Conservation (phyloP, 202 grass and related monocot species). For the Miscanthus sacchariflorus region DNA sequence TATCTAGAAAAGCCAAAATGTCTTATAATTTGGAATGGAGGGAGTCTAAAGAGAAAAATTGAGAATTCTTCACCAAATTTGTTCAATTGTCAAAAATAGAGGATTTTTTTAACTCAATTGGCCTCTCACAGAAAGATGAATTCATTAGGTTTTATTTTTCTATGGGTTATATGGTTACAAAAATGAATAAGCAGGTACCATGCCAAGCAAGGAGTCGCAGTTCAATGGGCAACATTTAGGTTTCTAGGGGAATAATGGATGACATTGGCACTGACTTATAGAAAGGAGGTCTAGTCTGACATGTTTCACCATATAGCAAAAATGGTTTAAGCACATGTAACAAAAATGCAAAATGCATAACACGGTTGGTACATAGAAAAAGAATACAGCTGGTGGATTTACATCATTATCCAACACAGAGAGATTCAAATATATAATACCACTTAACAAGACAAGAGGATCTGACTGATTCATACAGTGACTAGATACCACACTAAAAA, state of each 20-base stretch:
- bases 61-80: neutral
- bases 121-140: neutral
- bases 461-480: neutral
- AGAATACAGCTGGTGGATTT: neutral
- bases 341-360: neutral
- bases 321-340: conserved; percentile 11
- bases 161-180: neutral
- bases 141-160: neutral
- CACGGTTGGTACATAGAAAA: neutral
- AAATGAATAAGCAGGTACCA: neutral
- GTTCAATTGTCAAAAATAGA: conserved; percentile 5
- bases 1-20: no score
- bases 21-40: no score
- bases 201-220: neutral
- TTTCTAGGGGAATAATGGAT: neutral
- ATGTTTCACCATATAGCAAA: neutral
- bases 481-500: neutral
- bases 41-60: conserved; percentile 9
- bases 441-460: neutral
- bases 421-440: neutral
- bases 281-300: neutral
- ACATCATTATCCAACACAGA: neutral
- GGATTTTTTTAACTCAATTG: neutral
- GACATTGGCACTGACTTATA: neutral
- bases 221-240: neutral